Base-by-base conservation (phyloP, 225 moss, liverwort and hornwort species). In the Polytrichum commune region DNA sequence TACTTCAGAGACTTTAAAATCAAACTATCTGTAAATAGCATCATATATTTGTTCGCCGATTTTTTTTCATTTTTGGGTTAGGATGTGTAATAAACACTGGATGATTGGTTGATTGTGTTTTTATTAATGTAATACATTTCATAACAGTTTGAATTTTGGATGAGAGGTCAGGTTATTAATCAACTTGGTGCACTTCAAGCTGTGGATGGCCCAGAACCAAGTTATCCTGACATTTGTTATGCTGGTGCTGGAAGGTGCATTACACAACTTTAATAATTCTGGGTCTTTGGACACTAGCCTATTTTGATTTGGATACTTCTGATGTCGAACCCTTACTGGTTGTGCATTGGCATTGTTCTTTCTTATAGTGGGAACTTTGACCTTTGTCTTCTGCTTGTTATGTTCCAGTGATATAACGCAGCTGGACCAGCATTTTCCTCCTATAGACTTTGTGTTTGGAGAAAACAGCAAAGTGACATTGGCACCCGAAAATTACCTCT, bases 401-500 rank as follows among this genome's bases (percentile, higher is more conserved):
- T 73, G 72, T 73, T 69, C 64, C 79, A 96, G 91, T 66, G 81
- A 89, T 54, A 73, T 79, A 63, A 70, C 69, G 70, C 83, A 88
- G 75, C 79, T 91, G 54, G 56, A 71, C 25, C 81, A 95, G 38
- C 85, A 86, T 80, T 95, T 93, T 70, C 95, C 95, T 33, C 67
- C 81, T 27, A 86, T 95, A 55, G 91, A 93, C 25, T 82, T 95
- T 55, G 86, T 91, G 19, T 91, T 95, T 70, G 90, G 86, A 66
- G 86, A 74, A 38, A 85, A 80, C 53, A 68, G 70, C 66, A 82
- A 79, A 62, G 76, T 95, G 64, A 74, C 93, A 26, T 82, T 95
- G 77, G 86, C 90, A 27, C 95, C 95, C 53, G 95, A 95, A 76
- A 95, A 95, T 65, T 95, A 95, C 79, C 76, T 95, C n/a, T 95